phyloP scores from a whole-genome alignment of 192 early-diverging fungal genomes.

The Radiomyces spectabilis region DNA sequence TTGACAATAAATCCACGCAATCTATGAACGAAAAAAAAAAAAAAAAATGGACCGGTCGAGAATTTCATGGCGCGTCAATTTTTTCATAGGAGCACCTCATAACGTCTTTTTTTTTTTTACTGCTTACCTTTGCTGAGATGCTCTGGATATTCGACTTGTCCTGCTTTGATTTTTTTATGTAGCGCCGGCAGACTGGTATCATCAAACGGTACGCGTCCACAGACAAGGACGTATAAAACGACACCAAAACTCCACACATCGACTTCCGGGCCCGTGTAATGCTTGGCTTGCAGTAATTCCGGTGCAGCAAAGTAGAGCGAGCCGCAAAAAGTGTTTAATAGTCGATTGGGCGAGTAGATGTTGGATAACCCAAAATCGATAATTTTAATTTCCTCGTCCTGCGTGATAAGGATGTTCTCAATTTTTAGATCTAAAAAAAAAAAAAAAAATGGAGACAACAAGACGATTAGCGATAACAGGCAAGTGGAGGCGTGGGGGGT shows the following conservation, averaged over 20 bases:
- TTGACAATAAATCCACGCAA: conserved; percentile 55
- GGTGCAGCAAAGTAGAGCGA: conserved; percentile 81
- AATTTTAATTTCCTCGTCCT: conserved; percentile 69
- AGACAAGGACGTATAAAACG: conserved; percentile 75
- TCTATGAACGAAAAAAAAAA: conserved; percentile 33
- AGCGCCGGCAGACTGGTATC: conserved; percentile 76
- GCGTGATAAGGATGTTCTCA: conserved; percentile 73
- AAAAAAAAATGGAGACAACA: conserved; percentile 19
- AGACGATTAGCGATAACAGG: too few species aligned
- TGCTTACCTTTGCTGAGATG: conserved; percentile 55
- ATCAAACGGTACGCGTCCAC: conserved; percentile 79
- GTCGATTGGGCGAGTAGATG: conserved; percentile 39
- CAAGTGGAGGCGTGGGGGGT: too few species aligned
- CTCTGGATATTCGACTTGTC: conserved; percentile 67
- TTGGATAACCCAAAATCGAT: conserved; percentile 91
- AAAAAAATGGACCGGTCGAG: background rate
- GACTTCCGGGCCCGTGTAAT: conserved; percentile 78
- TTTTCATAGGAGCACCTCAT: background rate
- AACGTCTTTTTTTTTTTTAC: conserved; percentile 10
- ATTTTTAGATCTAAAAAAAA: conserved; percentile 57
- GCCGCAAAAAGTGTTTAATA: conserved; percentile 49
- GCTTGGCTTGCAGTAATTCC: conserved; percentile 73
- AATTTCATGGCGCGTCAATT: too few species aligned
- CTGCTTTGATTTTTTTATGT: conserved; percentile 77
- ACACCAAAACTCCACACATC: conserved; percentile 87